Percentiles rank a stretch among this genome's conserved stretches.
Conservation (phyloP, 768 basidiomycete species). For the Hygrocybe coccinea region DNA sequence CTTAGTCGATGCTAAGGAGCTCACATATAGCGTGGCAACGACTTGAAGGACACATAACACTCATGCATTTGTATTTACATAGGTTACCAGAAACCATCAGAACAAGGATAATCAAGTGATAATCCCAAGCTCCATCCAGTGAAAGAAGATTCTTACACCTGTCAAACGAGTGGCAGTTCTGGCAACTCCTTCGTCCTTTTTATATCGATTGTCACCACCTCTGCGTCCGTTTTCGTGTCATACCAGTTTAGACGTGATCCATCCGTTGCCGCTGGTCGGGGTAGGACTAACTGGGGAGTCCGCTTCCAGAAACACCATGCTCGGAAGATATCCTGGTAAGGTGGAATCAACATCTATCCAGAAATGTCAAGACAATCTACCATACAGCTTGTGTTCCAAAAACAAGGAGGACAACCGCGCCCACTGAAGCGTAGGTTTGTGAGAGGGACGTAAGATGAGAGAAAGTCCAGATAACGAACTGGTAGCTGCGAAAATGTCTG, state of each 20-base stretch:
- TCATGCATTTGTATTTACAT: too few species aligned
- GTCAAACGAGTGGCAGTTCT: too few species aligned
- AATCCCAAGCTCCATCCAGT: too few species aligned
- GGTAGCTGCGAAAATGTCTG: slow-evolving; percentile 33
- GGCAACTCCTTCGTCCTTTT: background rate
- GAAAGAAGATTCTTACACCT: too few species aligned
- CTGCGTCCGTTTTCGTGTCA: background rate
- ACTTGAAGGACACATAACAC: too few species aligned
- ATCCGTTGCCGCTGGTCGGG: background rate
- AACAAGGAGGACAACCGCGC: slow-evolving; percentile 33
- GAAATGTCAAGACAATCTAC: background rate
- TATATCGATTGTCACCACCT: background rate
- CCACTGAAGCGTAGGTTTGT: slow-evolving; percentile 20
- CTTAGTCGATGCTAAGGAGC: too few species aligned
- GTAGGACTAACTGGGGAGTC: background rate
- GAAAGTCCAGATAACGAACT: slow-evolving; percentile 17
- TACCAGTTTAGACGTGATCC: background rate
- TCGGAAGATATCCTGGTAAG: slow-evolving; percentile 28
- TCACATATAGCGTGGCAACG: too few species aligned
- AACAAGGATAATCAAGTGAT: too few species aligned
- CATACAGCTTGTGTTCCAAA: slow-evolving; percentile 36
- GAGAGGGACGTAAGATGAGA: background rate
- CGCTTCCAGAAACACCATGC: slow-evolving; percentile 33
- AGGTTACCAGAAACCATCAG: too few species aligned
- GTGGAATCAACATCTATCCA: background rate